These are phyloP conservation scores for Calocera viscosa DNA, from an alignment of 768 basidiomycete species.

Conservation along the genomic window DNA sequence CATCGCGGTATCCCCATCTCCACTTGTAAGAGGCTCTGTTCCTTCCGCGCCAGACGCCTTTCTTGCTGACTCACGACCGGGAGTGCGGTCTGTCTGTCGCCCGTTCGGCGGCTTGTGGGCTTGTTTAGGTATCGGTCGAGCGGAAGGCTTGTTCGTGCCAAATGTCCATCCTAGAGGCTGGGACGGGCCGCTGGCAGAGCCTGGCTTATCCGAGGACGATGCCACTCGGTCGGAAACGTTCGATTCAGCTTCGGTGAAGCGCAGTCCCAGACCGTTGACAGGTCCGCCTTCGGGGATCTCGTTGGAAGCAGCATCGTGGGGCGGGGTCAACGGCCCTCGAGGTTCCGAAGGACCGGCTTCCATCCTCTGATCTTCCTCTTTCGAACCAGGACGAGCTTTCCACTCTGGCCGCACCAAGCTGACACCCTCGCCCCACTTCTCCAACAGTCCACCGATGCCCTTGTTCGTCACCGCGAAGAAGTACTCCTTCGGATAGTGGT, in stretches of 20 bases:
- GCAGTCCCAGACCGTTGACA: too few species aligned
- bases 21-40: neutral
- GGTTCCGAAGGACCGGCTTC: conserved; percentile 16
- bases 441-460: conserved; percentile 67
- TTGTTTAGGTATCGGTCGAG: too few species aligned
- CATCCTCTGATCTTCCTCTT: conserved; percentile 13
- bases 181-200: neutral
- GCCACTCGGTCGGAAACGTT: too few species aligned
- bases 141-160: neutral
- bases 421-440: conserved; percentile 72
- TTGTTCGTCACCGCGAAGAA: conserved; percentile 88
- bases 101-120: conserved; percentile 14
- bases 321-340: conserved; percentile 15
- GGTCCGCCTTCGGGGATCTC: too few species aligned
- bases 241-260: too few species aligned
- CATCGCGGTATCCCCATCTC: conserved; percentile 18
- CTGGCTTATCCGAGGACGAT: neutral
- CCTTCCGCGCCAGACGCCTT: too few species aligned
- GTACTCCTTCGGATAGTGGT: conserved; percentile 77
- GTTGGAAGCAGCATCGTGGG: conserved; percentile 1
- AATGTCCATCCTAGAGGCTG: conserved; percentile 1
- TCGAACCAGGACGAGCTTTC: conserved; percentile 36
- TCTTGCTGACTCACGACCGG: too few species aligned
- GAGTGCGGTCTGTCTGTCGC: conserved; percentile 19
- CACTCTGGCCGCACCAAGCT: conserved; percentile 64